Base-by-base conservation (phyloP, 495 filamentous ascomycete species). In the Thermochaetoides thermophila region DNA sequence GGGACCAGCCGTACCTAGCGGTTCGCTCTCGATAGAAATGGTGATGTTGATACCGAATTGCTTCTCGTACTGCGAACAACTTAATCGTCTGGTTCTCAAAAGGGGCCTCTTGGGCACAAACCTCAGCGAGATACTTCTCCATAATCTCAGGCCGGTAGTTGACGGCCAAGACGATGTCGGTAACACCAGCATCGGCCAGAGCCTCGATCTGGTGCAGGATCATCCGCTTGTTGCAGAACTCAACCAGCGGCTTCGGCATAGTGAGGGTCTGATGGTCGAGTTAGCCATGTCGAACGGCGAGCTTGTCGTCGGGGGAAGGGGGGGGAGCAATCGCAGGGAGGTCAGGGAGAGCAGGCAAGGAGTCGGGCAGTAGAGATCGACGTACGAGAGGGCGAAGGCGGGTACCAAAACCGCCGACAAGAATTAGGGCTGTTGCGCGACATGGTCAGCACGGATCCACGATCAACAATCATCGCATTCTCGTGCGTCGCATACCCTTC, bases 131-230 rank as follows among this genome's bases (percentile, higher is more conserved):
- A 45, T 66, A 59, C 53, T 66, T 68, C 49, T 73, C 68, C 89
- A 97, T 97, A 45, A 97, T 68, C 68, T 97, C 91, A 17, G 89
- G 89, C 42, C 89, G 78, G 66, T 97, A 97, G 67, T 97, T 97
- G 55, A 97, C 89, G 35, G 91, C 89, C 38, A 97, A 67, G 24
- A 97, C 91, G 49, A 97, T 93, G 63, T 96, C 85, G 40, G 87
- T 96, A 23, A 96, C 89, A 54, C 89, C 89, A 19, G 86, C 89
- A 42, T 81, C 82, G 44, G 91, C 89, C 47, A 97, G 66, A 46
- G 81, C 82, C 61, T 96, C 86, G 45, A 97, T 81, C 59, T 97
- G 89, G 66, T 97, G 89, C 41, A 89, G 68, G 61, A 97, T 97
- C 89, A 97, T 97, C 45, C 86, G 89, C 56, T 83, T 84, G 69